Conservation (phyloP, 192 early-diverging fungal species). For the Coemansia sp. region DNA sequence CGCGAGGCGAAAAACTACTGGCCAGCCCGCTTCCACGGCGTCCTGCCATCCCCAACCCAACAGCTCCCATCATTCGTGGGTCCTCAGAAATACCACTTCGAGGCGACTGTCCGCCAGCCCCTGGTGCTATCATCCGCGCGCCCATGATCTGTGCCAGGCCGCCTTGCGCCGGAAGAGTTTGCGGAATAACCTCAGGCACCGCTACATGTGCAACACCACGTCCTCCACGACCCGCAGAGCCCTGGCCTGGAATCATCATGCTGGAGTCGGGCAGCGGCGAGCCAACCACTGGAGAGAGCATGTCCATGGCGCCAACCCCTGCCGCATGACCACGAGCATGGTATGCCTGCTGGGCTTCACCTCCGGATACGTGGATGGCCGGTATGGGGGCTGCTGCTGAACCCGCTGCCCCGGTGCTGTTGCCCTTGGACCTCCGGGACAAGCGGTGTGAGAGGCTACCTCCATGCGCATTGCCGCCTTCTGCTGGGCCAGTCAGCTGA, state of each 20-base stretch:
- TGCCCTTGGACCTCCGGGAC: conserved; percentile 34
- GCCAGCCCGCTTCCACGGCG: conserved; percentile 5
- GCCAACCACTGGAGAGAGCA: conserved; percentile 46
- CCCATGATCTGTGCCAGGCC: conserved; percentile 50
- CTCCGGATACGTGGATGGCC: conserved; percentile 11
- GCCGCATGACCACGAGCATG: conserved; percentile 4
- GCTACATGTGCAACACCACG: conserved; percentile 16
- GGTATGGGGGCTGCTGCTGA: conserved; percentile 26
- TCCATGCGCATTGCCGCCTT: conserved; percentile 1
- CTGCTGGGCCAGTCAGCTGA: neutral
- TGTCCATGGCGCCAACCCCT: conserved; percentile 44
- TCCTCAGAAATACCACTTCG: conserved; percentile 42
- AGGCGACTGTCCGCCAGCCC: conserved; percentile 35
- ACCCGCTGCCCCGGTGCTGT: neutral
- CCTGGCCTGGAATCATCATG: conserved; percentile 4
- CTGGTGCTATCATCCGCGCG: conserved; percentile 33
- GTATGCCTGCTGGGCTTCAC: neutral
- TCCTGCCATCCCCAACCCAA: neutral
- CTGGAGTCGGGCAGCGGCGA: conserved; percentile 43
- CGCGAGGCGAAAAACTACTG: conserved; percentile 13
- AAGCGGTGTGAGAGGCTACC: conserved; percentile 36
- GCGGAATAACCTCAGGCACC: conserved; percentile 46
- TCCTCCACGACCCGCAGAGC: neutral
- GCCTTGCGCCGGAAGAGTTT: conserved; percentile 49
- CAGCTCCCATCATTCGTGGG: conserved; percentile 1